Evolutionary conservation across 1,139 yeast genomes (phyloP).

Genomic region (Pneumocystis wakefieldiae): DNA sequence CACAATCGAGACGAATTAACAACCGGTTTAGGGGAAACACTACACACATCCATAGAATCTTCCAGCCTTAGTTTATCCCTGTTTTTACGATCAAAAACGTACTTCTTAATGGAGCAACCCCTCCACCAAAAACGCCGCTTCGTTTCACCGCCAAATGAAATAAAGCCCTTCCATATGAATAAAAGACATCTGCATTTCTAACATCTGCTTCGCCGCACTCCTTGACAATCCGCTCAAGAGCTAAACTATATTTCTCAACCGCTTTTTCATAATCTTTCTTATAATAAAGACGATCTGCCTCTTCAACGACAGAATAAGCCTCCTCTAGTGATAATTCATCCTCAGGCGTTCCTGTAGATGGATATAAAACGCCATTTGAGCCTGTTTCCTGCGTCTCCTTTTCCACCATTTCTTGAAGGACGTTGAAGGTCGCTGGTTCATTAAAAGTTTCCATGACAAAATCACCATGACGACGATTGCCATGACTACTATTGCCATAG

Average conservation of each 20-base stretch:
- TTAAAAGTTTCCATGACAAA: neutral
- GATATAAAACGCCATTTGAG: too few relatives aligned
- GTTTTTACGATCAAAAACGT: neutral
- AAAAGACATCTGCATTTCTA: conserved; percentile 47
- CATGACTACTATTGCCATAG: too few relatives aligned
- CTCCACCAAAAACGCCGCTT: conserved; percentile 61
- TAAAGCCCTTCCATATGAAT: conserved; percentile 64
- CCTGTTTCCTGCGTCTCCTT: neutral
- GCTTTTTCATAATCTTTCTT: conserved; percentile 53
- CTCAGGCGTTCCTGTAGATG: conserved; percentile 16
- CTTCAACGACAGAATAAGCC: conserved; percentile 17
- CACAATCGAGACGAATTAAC: conserved; percentile 16
- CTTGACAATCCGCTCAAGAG: conserved; percentile 45
- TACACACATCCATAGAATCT: neutral
- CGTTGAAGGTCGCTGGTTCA: neutral
- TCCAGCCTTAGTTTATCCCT: neutral
- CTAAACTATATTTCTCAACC: conserved; percentile 55
- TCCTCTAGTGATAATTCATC: conserved; percentile 20
- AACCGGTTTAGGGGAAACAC: too few relatives aligned
- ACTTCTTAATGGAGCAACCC: neutral
- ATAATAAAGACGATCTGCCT: conserved; percentile 50
- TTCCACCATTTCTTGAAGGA: neutral
- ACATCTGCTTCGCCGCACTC: conserved; percentile 38
- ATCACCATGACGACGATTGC: neutral
- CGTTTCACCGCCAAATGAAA: conserved; percentile 63